Percentiles rank a stretch among this genome's conserved stretches.
These are phyloP conservation scores for Komagataella phaffii DNA, from an alignment of 805 yeast genomes.

Conservation along the genomic window DNA sequence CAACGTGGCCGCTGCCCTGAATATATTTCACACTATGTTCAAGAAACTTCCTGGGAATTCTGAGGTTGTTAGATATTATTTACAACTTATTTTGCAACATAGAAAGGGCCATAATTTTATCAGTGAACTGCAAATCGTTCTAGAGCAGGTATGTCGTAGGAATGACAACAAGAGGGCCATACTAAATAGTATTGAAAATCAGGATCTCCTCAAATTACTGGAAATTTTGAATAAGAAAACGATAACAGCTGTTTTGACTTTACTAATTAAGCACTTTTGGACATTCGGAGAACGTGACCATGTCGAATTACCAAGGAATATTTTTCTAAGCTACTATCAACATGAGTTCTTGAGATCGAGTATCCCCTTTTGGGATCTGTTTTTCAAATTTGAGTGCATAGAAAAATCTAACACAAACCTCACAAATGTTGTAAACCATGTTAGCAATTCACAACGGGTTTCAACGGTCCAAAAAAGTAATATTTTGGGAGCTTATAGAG, in stretches of 20 bases:
- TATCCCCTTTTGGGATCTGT: constrained; percentile 41
- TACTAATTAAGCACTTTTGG: constrained; percentile 15
- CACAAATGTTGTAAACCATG: constrained; percentile 26
- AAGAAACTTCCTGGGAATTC: constrained; percentile 3
- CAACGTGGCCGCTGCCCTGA: constrained; percentile 9
- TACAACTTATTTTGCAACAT: neutral
- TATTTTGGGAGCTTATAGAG: constrained; percentile 22
- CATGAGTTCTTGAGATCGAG: constrained; percentile 23
- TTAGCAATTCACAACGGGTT: constrained; percentile 30
- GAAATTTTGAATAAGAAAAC: constrained; percentile 4
- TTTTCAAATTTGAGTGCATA: constrained; percentile 36
- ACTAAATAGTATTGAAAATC: constrained; percentile 1
- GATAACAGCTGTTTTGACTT: constrained; percentile 14
- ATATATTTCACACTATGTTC: constrained; percentile 9
- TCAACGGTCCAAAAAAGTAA: constrained; percentile 35
- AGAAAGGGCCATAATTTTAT: neutral
- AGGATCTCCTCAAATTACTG: constrained; percentile 8
- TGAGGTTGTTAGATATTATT: constrained; percentile 8
- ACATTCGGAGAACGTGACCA: constrained; percentile 5
- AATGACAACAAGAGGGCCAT: neutral
- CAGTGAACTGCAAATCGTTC: neutral
- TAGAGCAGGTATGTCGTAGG: neutral
- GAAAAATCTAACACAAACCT: constrained; percentile 31
- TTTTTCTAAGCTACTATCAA: constrained; percentile 12
- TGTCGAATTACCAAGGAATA: constrained; percentile 11